Conservation (phyloP, 495 filamentous ascomycete species). For the Parmelia sp. region DNA sequence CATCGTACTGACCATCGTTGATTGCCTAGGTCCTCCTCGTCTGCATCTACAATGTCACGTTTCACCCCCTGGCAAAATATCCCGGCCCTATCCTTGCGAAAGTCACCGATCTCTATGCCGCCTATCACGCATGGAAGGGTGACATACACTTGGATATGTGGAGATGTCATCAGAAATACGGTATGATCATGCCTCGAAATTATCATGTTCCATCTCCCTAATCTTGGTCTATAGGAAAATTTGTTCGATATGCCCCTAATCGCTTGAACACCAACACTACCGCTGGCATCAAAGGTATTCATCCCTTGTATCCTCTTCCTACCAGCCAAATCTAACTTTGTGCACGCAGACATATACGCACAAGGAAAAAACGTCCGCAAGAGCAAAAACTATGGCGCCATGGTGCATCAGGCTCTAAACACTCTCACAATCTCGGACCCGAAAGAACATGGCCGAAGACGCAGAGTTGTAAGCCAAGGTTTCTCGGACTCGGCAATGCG, state of each 20-base stretch:
- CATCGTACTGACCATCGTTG: too few species aligned
- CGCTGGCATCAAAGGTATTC: too few species aligned
- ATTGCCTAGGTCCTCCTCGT: background rate
- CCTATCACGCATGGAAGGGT: constrained; percentile 23
- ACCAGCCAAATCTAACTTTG: too few species aligned
- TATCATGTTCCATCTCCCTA: too few species aligned
- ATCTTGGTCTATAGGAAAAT: too few species aligned
- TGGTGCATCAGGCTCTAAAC: constrained; percentile 51
- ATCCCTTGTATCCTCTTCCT: too few species aligned
- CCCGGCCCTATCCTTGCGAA: constrained; percentile 57
- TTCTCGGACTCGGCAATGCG: constrained; percentile 49
- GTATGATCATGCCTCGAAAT: constrained; percentile 27
- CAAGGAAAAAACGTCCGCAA: constrained; percentile 46
- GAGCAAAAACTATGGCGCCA: constrained; percentile 48
- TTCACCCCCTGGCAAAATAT: constrained; percentile 61
- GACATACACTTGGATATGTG: constrained; percentile 45
- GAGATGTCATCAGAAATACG: constrained; percentile 52
- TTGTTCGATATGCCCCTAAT: too few species aligned
- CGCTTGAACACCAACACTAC: too few species aligned
- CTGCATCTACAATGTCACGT: constrained; percentile 46
- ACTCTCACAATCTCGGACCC: constrained; percentile 53
- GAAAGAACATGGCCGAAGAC: constrained; percentile 45
- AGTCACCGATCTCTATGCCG: constrained; percentile 24
- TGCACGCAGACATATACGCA: too few species aligned
- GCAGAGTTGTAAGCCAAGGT: constrained; percentile 49